Percentiles rank a stretch among this genome's conserved stretches.
These are phyloP conservation scores for Aspergillus pseudoglaucus DNA, from an alignment of 2,329 filamentous ascomycete genomes.

Conservation along the genomic window DNA sequence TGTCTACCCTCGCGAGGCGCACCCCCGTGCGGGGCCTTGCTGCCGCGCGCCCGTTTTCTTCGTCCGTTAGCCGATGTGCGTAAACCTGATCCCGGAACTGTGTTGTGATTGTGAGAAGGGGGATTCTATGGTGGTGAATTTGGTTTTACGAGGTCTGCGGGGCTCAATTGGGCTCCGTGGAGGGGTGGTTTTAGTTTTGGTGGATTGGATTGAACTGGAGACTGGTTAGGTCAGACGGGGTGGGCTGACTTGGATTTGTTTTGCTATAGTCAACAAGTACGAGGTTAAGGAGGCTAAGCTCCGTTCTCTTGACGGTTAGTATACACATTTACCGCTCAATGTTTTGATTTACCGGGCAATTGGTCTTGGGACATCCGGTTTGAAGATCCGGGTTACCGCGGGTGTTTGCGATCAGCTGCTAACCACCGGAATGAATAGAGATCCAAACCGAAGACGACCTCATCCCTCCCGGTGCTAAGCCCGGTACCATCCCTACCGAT, in stretches of 20 bases:
- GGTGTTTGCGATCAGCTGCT: conserved; percentile 16
- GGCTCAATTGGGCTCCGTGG: conserved; percentile 16
- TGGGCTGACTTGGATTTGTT: conserved; percentile 19
- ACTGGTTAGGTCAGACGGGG: neutral
- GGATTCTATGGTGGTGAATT: neutral
- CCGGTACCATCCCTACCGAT: conserved; percentile 85
- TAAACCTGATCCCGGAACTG: conserved; percentile 18
- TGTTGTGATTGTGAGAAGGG: neutral
- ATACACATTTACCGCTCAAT: conserved; percentile 1
- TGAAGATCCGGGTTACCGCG: conserved; percentile 6
- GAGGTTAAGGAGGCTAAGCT: conserved; percentile 38
- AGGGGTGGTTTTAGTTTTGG: neutral
- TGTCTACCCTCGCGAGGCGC: conserved; percentile 41
- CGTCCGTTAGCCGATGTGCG: conserved; percentile 42
- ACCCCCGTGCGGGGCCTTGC: conserved; percentile 37
- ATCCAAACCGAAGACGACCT: conserved; percentile 79
- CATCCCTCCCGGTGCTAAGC: conserved; percentile 69
- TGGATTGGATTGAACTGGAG: neutral
- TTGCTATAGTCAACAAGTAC: conserved; percentile 30
- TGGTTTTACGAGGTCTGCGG: neutral
- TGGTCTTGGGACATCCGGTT: conserved; percentile 1
- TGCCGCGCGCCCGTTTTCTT: conserved; percentile 38
- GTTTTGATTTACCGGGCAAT: conserved; percentile 2
- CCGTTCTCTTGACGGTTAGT: conserved; percentile 40
- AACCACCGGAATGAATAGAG: conserved; percentile 53